Evolutionary conservation across 169 alveolate species (phyloP).

Genomic region (Plasmodium vinckei): DNA sequence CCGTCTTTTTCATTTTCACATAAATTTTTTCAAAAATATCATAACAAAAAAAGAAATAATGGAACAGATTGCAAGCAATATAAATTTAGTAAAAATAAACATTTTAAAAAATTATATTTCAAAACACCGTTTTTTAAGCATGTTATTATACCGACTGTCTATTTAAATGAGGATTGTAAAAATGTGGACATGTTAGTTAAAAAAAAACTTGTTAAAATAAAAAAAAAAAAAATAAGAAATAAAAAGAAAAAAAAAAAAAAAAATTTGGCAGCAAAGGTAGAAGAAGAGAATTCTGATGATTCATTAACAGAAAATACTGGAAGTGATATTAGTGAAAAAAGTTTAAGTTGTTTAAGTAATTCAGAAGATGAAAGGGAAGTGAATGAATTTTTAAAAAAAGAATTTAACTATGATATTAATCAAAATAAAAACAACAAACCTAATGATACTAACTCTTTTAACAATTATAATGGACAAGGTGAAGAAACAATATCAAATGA

Average conservation of each 20-base stretch:
- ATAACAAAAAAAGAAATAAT: neutral
- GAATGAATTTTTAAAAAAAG: constrained; percentile 19
- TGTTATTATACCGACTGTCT: constrained; percentile 40
- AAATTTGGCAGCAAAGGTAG: neutral
- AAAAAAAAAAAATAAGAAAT: constrained; percentile 15
- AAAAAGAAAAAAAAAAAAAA: constrained; percentile 4
- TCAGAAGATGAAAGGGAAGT: constrained; percentile 67
- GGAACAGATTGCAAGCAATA: neutral
- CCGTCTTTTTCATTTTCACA: constrained; percentile 31
- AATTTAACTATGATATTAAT: neutral
- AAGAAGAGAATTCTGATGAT: neutral
- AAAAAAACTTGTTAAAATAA: constrained; percentile 19
- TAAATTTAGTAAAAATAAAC: neutral
- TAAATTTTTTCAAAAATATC: constrained; percentile 37
- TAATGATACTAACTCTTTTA: neutral
- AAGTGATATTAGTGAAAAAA: constrained; percentile 38
- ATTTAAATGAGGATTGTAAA: constrained; percentile 24
- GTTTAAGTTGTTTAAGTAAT: constrained; percentile 40
- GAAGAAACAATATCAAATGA: neutral
- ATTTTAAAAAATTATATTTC: constrained; percentile 30
- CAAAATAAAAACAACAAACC: neutral
- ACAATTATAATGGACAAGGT: neutral
- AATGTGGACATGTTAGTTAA: neutral
- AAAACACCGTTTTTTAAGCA: constrained; percentile 65
- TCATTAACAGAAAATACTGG: constrained; percentile 27